Evolutionary conservation across 805 yeast genomes (phyloP), one percentile per base, ranked within the genome.

Genomic region (Candida arabinofermentans): DNA sequence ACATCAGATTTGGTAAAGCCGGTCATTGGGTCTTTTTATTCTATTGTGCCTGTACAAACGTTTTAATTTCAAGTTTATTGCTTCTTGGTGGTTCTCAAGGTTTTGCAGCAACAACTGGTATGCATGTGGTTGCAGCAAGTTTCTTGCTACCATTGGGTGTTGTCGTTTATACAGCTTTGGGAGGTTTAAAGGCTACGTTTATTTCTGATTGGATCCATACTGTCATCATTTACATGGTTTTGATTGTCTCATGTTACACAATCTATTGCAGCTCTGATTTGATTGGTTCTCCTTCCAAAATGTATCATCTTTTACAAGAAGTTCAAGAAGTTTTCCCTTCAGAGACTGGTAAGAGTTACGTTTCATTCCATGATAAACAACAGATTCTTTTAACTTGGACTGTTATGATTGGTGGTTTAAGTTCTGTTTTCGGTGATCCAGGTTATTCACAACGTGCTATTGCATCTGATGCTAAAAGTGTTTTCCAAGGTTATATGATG

Each of bases 331-430:
- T 46, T 2, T 48, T 48, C 38, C 72, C 72, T 3, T 45, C 51
- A 22, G 35, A 57, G 5, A 50, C 58, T 12, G 69, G 65, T 12
- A 48, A 51, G 8, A 55, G 60, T 34, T 68, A 58, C 42, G 45
- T 68, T 17, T 59, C 65, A 5, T 61, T 66, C 42, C 53, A 50
- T 24, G 54, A 61, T 45, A 57, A 53, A 16, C 60, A 58, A 21
- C 67, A 65, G 47, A 58, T 64, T 3, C 46, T 59, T 46, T 36
- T 54, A 16, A 50, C 61, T 3, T 64, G 66, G 64, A 46, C 59
- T 3, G 61, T 61, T 6, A 47, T 52, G 36, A 43, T 87, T 37
- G 96, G 96, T 51, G 87, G 87, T 64, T 87, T 55, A 17, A 46
- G 57, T 39, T 43, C 57, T 3, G 61, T 55, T 27, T 51, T 51